Evolutionary conservation across 768 basidiomycete species (phyloP).

Genomic region (Gloeophyllum trabeum): DNA sequence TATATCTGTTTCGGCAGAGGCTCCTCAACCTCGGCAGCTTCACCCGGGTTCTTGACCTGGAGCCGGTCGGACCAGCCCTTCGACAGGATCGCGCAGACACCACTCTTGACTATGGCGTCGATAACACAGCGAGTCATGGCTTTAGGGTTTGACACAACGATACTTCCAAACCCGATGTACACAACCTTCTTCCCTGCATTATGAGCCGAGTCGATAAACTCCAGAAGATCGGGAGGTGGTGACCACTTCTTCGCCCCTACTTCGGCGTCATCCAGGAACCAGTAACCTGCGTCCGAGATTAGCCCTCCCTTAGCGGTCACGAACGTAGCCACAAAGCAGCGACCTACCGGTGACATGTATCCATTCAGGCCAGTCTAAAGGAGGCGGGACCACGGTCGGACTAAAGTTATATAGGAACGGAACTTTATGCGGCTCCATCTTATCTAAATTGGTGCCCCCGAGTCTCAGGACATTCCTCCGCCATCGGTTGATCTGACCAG

Average conservation of each 20-base stretch:
- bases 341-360: conserved; percentile 77
- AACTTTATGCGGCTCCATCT: conserved; percentile 95
- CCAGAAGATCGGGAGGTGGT: conserved; percentile 67
- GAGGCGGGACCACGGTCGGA: conserved; percentile 80
- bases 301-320: no score
- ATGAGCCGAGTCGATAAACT: conserved; percentile 77
- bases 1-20: conserved; percentile 74
- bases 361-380: conserved; percentile 99
- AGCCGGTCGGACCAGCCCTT: conserved; percentile 98
- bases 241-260: conserved; percentile 84
- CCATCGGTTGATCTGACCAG: conserved; percentile 94
- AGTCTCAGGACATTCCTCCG: conserved; percentile 67
- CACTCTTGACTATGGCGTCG: conserved; percentile 78
- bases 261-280: conserved; percentile 92
- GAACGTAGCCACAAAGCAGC: no score
- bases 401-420: conserved; percentile 98
- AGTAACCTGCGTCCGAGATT: conserved; percentile 55
- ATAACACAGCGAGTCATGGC: conserved; percentile 87
- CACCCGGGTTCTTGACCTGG: conserved; percentile 44
- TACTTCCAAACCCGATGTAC: conserved; percentile 96
- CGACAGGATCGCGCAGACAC: conserved; percentile 86
- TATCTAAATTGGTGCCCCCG: conserved; percentile 78
- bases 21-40: conserved; percentile 52
- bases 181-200: conserved; percentile 77
- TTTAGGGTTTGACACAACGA: conserved; percentile 91